Evolutionary conservation across 768 basidiomycete genomes (phyloP).

Genomic region (Tulasnella sp.): DNA sequence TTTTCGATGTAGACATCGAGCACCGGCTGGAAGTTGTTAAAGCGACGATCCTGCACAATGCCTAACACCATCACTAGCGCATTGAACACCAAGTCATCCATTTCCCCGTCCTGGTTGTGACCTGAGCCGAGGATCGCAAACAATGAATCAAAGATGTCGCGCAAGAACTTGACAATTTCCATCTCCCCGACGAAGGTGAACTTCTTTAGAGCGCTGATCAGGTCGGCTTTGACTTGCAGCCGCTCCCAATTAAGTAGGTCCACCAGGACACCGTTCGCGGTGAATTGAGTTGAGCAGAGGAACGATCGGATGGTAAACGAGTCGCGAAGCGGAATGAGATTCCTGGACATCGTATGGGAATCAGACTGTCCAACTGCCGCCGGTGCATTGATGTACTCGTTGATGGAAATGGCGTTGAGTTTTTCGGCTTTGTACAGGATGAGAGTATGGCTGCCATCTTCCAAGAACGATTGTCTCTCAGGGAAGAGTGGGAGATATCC

Average conservation of each 20-base stretch:
- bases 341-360: conserved; percentile 57
- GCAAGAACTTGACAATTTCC: conserved; percentile 89
- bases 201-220: conserved; percentile 70
- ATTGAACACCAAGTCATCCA: conserved; percentile 85
- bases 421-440: conserved; percentile 82
- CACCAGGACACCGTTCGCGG: conserved; percentile 82
- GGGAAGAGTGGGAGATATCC: conserved; percentile 86
- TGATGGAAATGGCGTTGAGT: conserved; percentile 55
- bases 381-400: conserved; percentile 68
- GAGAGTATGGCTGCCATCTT: conserved; percentile 84
- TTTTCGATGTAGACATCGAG: conserved; percentile 89
- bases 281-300: conserved; percentile 87
- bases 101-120: conserved; percentile 67
- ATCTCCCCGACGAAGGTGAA: conserved; percentile 92
- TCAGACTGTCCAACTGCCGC: conserved; percentile 56
- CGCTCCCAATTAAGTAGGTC: conserved; percentile 78
- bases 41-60: conserved; percentile 89
- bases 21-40: conserved; percentile 91
- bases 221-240: conserved; percentile 54
- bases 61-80: conserved; percentile 87
- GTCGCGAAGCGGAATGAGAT: conserved; percentile 71
- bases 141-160: conserved; percentile 87
- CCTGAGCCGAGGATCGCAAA: conserved; percentile 81
- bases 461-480: conserved; percentile 68
- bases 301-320: conserved; percentile 79